A percentile compares a stretch with the other conserved stretches of the same genome.
phyloP scores from a whole-genome alignment of 495 filamentous ascomycete genomes.

The Aspergillus leporis region DNA sequence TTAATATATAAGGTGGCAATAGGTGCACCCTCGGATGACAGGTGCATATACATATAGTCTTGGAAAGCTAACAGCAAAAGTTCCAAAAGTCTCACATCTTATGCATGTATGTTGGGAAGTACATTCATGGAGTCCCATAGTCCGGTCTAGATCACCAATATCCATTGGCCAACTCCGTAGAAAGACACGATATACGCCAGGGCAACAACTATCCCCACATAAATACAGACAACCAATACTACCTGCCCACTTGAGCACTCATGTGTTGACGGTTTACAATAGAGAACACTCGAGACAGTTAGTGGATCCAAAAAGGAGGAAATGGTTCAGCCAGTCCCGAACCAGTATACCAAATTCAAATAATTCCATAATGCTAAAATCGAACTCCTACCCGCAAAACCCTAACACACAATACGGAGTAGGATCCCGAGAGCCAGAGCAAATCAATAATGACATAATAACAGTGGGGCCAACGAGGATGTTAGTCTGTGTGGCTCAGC shows the following conservation, averaged over 20 bases:
- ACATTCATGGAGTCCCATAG: neutral
- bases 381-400: neutral
- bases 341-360: neutral
- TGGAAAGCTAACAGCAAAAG: neutral
- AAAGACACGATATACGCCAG: neutral
- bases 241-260: too few species aligned
- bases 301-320: too few species aligned
- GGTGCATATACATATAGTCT: neutral
- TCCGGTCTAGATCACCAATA: neutral
- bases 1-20: neutral
- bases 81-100: neutral
- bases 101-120: neutral
- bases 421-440: neutral
- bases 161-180: neutral
- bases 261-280: too few species aligned
- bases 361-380: neutral
- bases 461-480: neutral
- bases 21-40: neutral
- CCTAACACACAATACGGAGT: too few species aligned
- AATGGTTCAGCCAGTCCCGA: neutral
- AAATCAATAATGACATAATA: neutral
- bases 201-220: neutral
- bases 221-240: neutral
- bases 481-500: constrained; percentile 1
- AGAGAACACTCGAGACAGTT: too few species aligned